phyloP scores from a whole-genome alignment of 2,329 filamentous ascomycete species.

The Xylaria sp. region DNA sequence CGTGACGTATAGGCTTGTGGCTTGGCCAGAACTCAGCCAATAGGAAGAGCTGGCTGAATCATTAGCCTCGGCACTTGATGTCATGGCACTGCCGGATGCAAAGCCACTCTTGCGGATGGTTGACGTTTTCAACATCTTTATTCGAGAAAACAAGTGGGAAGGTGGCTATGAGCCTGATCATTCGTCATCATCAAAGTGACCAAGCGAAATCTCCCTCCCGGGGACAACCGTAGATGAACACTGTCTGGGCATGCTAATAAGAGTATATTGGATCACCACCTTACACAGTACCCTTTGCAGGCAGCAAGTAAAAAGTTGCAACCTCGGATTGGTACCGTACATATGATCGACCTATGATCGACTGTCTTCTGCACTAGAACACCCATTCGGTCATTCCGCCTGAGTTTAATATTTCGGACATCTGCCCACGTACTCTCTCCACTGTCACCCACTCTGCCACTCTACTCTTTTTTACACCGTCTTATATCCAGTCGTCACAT shows the following conservation, averaged over 20 bases:
- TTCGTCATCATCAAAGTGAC: slow-evolving; percentile 39
- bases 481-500: slow-evolving; percentile 9
- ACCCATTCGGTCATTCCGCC: slow-evolving; percentile 22
- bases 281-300: background rate
- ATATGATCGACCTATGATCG: slow-evolving; percentile 29
- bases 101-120: slow-evolving; percentile 20
- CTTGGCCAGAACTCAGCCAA: slow-evolving; percentile 28
- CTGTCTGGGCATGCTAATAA: slow-evolving; percentile 6
- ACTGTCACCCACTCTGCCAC: background rate
- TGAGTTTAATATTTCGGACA: slow-evolving; percentile 16
- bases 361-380: slow-evolving; percentile 9
- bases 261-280: slow-evolving; percentile 2
- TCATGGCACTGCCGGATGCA: slow-evolving; percentile 32
- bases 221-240: background rate
- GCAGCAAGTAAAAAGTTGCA: slow-evolving; percentile 17
- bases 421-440: slow-evolving; percentile 6
- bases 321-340: slow-evolving; percentile 21
- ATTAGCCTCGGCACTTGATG: slow-evolving; percentile 37
- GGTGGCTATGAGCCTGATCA: slow-evolving; percentile 25
- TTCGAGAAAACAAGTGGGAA: slow-evolving; percentile 13
- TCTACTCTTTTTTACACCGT: background rate
- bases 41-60: slow-evolving; percentile 33
- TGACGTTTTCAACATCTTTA: slow-evolving; percentile 5
- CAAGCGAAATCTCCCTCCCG: slow-evolving; percentile 6
- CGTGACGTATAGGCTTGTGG: slow-evolving; percentile 35